A percentile compares a stretch with the other conserved stretches of the same genome.
Conservation (phyloP, 2,329 filamentous ascomycete genomes). For the Nemania sp. region DNA sequence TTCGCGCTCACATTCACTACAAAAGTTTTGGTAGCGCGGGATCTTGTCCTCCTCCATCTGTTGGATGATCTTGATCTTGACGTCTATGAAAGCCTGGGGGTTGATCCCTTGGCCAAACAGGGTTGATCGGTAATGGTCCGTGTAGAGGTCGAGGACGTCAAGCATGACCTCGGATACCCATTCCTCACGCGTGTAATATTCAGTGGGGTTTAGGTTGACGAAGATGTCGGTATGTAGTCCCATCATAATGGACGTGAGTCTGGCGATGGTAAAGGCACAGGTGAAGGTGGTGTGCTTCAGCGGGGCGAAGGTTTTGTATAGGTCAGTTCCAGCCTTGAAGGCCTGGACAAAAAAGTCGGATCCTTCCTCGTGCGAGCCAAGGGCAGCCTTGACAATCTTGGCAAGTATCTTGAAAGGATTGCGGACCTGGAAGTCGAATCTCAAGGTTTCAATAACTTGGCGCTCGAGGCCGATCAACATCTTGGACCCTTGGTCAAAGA, state of each 20-base stretch:
- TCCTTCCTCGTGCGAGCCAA: slow-evolving; percentile 59
- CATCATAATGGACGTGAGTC: slow-evolving; percentile 79
- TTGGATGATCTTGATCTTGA: slow-evolving; percentile 88
- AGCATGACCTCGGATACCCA: slow-evolving; percentile 81
- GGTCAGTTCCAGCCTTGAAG: slow-evolving; percentile 86
- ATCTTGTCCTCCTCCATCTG: slow-evolving; percentile 75
- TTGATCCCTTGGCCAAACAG: slow-evolving; percentile 78
- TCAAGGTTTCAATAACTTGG: slow-evolving; percentile 89
- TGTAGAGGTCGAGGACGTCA: slow-evolving; percentile 92
- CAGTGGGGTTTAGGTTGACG: slow-evolving; percentile 61
- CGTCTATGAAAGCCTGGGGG: slow-evolving; percentile 82
- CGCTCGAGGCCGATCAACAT: slow-evolving; percentile 90
- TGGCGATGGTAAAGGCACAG: slow-evolving; percentile 83
- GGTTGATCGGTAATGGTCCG: slow-evolving; percentile 81
- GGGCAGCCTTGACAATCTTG: slow-evolving; percentile 77
- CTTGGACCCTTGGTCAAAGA: slow-evolving; percentile 83
- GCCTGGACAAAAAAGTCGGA: slow-evolving; percentile 73
- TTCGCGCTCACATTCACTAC: slow-evolving; percentile 62
- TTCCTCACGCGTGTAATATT: slow-evolving; percentile 60
- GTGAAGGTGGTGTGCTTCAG: slow-evolving; percentile 90
- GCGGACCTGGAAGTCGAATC: slow-evolving; percentile 92
- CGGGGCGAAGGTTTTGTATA: slow-evolving; percentile 93
- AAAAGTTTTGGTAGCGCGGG: slow-evolving; percentile 73
- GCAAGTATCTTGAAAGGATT: slow-evolving; percentile 87
- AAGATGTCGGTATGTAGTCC: slow-evolving; percentile 65